phyloP scores from a whole-genome alignment of 2,329 filamentous ascomycete genomes.

The Botryosphaeria agaves region DNA sequence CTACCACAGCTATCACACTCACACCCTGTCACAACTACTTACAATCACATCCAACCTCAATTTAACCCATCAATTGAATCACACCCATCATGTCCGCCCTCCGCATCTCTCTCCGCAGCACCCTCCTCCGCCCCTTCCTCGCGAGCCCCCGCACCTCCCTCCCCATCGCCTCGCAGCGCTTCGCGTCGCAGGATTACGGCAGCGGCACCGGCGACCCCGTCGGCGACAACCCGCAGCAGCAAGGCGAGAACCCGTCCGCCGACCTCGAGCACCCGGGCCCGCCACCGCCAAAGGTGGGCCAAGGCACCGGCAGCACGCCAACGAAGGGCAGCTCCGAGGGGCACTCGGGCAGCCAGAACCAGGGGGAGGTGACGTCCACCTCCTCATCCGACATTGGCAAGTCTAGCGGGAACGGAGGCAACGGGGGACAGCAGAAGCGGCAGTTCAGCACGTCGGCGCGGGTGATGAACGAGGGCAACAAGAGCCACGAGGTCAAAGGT shows the following conservation, averaged over 20 bases:
- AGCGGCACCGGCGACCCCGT: slow-evolving; percentile 22
- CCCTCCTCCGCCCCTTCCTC: slow-evolving; percentile 8
- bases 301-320: slow-evolving; percentile 13
- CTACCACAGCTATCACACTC: no score
- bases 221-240: slow-evolving; percentile 25
- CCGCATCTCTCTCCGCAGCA: slow-evolving; percentile 14
- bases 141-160: slow-evolving; percentile 11
- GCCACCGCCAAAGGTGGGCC: slow-evolving; percentile 22
- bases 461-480: background rate
- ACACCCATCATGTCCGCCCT: slow-evolving; percentile 20
- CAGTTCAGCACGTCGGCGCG: no score
- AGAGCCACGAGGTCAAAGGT: slow-evolving; percentile 10
- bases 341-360: background rate
- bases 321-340: slow-evolving; percentile 9
- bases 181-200: slow-evolving; percentile 24
- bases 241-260: slow-evolving; percentile 20
- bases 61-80: no score
- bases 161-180: slow-evolving; percentile 11
- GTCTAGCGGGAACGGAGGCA: background rate
- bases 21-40: no score
- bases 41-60: no score
- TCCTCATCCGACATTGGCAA: background rate
- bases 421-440: slow-evolving; percentile 3
- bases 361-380: background rate
- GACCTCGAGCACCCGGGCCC: slow-evolving; percentile 28